These are phyloP conservation scores for Blumeriella jaapii DNA, from an alignment of 2,329 filamentous ascomycete genomes.

Conservation along the genomic window DNA sequence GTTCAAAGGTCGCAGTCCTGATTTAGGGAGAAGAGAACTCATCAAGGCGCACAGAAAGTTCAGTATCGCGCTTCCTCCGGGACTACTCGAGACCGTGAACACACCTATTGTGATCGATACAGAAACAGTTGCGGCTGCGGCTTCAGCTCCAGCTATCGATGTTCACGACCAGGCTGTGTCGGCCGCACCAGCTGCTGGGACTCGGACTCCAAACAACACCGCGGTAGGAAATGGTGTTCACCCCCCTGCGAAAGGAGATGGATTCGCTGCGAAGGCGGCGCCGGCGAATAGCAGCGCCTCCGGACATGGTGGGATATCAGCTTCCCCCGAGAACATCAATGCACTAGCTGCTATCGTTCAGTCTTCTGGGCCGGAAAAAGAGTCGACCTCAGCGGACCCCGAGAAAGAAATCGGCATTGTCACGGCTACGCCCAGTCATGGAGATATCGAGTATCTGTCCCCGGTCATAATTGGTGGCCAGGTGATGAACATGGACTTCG, in stretches of 20 bases:
- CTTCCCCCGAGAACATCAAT: no score
- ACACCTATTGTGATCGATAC: constrained; percentile 5
- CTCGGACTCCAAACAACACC: no score
- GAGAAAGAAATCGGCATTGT: constrained; percentile 34
- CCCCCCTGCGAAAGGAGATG: no score
- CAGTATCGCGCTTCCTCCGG: constrained; percentile 39
- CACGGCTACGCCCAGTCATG: constrained; percentile 47
- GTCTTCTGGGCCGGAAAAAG: no score
- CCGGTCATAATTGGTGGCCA: constrained; percentile 25
- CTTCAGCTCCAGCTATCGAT: constrained; percentile 5
- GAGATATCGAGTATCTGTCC: constrained; percentile 23
- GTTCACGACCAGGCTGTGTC: no score
- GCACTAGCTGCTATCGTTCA: no score
- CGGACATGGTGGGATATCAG: no score
- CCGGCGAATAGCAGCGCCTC: no score
- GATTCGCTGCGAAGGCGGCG: no score
- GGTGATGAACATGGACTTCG: constrained; percentile 27
- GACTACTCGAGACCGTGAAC: constrained; percentile 30
- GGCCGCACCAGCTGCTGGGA: no score
- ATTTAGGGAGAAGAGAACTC: constrained; percentile 37
- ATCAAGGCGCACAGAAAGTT: constrained; percentile 59
- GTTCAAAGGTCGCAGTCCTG: constrained; percentile 30
- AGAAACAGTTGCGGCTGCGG: constrained; percentile 5
- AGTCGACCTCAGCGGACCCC: constrained; percentile 13
- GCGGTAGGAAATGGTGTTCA: no score